phyloP scores from a whole-genome alignment of 1,139 yeast genomes.

The Sugiyamaella xylanicola region DNA sequence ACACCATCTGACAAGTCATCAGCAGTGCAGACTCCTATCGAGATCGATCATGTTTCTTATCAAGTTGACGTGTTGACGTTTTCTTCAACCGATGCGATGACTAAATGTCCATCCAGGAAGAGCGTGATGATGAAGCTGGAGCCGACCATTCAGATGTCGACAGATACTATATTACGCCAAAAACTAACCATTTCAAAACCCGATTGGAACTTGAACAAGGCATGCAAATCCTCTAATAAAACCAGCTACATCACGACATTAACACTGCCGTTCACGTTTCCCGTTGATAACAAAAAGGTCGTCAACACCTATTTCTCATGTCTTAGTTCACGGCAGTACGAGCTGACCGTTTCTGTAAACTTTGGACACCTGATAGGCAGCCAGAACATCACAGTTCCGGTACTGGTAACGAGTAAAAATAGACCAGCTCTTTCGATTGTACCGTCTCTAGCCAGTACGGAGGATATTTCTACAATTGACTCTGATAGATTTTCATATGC shows the following conservation, averaged over 20 bases:
- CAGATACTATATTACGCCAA: conserved; percentile 13
- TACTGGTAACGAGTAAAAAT: conserved; percentile 9
- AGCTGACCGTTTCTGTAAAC: conserved; percentile 24
- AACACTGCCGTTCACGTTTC: conserved; percentile 23
- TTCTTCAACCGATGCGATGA: conserved; percentile 14
- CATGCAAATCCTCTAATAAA: background rate
- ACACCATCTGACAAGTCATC: background rate
- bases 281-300: conserved; percentile 17
- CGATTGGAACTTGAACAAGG: conserved; percentile 10
- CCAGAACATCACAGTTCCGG: conserved; percentile 12
- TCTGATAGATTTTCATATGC: background rate
- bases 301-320: conserved; percentile 35
- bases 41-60: conserved; percentile 15
- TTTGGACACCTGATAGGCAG: conserved; percentile 12
- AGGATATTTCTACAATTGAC: background rate
- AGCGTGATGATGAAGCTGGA: background rate
- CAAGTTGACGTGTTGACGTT: conserved; percentile 16
- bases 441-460: background rate
- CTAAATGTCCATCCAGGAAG: conserved; percentile 1
- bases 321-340: conserved; percentile 34
- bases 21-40: conserved; percentile 12
- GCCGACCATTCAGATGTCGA: background rate
- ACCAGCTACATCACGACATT: conserved; percentile 6
- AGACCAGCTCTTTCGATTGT: background rate
- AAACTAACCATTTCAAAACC: conserved; percentile 22